A percentile compares a stretch with the other conserved stretches of the same genome.
These are phyloP conservation scores for Podaxis sp. DNA, from an alignment of 768 basidiomycete species.

Conservation along the genomic window DNA sequence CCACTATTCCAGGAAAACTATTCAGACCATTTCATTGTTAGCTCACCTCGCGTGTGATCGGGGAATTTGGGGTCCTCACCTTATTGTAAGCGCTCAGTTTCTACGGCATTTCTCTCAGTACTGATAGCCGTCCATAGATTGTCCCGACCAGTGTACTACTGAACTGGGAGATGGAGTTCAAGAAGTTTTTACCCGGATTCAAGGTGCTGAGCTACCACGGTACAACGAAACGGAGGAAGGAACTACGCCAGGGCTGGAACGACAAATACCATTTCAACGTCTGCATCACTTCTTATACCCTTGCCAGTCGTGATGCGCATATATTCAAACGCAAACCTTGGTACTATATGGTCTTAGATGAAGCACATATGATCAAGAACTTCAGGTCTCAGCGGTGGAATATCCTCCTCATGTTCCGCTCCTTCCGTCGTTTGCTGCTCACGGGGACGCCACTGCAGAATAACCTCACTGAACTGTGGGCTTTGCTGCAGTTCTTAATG, in stretches of 20 bases:
- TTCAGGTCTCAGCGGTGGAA: slow-evolving; percentile 95
- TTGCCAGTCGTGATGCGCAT: slow-evolving; percentile 87
- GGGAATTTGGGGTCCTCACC: slow-evolving; percentile 90
- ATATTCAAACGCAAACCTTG: slow-evolving; percentile 91
- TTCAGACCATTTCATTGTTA: slow-evolving; percentile 92
- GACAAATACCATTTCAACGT: slow-evolving; percentile 90
- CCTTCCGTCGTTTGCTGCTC: slow-evolving; percentile 81
- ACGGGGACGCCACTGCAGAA: slow-evolving; percentile 98
- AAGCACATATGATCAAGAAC: slow-evolving; percentile 98
- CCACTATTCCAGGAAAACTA: slow-evolving; percentile 70
- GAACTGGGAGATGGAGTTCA: slow-evolving; percentile 98
- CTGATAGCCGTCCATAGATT: slow-evolving; percentile 42
- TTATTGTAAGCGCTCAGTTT: slow-evolving; percentile 53
- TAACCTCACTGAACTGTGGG: slow-evolving; percentile 95
- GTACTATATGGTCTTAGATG: slow-evolving; percentile 96
- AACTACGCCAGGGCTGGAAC: slow-evolving; percentile 88
- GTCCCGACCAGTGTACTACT: slow-evolving; percentile 91
- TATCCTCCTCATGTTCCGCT: slow-evolving; percentile 83
- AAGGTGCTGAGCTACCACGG: slow-evolving; percentile 90
- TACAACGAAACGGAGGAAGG: slow-evolving; percentile 82
- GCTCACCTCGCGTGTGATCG: slow-evolving; percentile 91
- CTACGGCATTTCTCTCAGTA: not conserved
- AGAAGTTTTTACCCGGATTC: slow-evolving; percentile 91
- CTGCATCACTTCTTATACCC: slow-evolving; percentile 91
- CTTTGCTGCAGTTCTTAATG: slow-evolving; percentile 91